phyloP scores from a whole-genome alignment of 1,139 yeast genomes.

The Hyphopichia burtonii region DNA sequence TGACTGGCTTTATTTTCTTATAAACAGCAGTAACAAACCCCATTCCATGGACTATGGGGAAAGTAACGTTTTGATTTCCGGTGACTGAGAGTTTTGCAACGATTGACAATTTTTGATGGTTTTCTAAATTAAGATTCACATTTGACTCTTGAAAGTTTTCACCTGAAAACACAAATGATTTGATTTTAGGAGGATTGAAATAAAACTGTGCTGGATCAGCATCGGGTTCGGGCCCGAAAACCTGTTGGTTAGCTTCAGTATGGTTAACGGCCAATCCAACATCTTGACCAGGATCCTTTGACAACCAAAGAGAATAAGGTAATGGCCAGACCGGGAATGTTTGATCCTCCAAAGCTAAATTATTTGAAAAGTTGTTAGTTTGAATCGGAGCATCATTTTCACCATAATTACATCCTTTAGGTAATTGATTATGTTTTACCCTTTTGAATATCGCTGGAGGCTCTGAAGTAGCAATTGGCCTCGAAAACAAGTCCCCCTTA shows the following conservation, averaged over 20 bases:
- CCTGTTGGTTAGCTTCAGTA: slow-evolving; percentile 40
- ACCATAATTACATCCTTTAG: slow-evolving; percentile 27
- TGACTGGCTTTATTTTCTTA: slow-evolving; percentile 49
- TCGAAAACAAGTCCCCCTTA: slow-evolving; percentile 13
- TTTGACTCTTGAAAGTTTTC: slow-evolving; percentile 22
- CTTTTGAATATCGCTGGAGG: slow-evolving; percentile 28
- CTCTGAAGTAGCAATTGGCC: slow-evolving; percentile 25
- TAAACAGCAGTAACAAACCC: slow-evolving; percentile 69
- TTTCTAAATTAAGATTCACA: slow-evolving; percentile 20
- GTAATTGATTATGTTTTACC: slow-evolving; percentile 25
- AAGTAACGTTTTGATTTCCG: slow-evolving; percentile 18
- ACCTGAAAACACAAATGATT: slow-evolving; percentile 41
- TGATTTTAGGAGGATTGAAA: slow-evolving; percentile 47
- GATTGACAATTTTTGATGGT: slow-evolving; percentile 37
- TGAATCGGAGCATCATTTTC: slow-evolving; percentile 33
- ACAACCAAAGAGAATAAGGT: slow-evolving; percentile 47
- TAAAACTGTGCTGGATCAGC: slow-evolving; percentile 41
- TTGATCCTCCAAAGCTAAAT: slow-evolving; percentile 43
- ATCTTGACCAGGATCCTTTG: slow-evolving; percentile 38
- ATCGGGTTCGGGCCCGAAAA: slow-evolving; percentile 44
- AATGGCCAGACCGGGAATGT: slow-evolving; percentile 48
- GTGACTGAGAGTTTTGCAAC: slow-evolving; percentile 20
- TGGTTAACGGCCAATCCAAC: slow-evolving; percentile 46
- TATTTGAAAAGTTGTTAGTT: slow-evolving; percentile 46
- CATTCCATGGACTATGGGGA: slow-evolving; percentile 58